Percentiles rank a stretch among this genome's conserved stretches.
phyloP scores from a whole-genome alignment of 2,329 filamentous ascomycete genomes.

The Colletotrichum sp. region DNA sequence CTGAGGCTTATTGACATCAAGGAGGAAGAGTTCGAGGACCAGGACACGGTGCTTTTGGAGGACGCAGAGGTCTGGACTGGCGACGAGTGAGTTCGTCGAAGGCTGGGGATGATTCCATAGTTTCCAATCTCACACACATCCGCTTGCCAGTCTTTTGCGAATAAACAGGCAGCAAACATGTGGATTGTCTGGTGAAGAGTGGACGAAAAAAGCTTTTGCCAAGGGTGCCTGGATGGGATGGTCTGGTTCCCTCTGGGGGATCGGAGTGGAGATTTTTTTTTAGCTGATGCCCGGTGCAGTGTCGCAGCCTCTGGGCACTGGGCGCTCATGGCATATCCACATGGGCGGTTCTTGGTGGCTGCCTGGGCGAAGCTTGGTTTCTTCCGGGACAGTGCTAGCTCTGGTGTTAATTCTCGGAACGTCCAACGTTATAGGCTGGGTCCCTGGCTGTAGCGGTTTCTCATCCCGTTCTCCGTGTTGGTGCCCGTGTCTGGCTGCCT shows the following conservation, averaged over 20 bases:
- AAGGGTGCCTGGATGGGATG: conserved; percentile 4
- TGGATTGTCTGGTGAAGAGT: background rate
- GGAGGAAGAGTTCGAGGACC: conserved; percentile 20
- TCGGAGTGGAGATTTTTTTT: background rate
- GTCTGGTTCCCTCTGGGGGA: background rate
- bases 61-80: background rate
- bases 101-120: background rate
- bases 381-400: background rate
- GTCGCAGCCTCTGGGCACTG: background rate
- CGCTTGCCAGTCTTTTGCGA: background rate
- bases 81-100: background rate
- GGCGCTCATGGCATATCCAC: background rate
- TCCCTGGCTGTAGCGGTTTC: background rate
- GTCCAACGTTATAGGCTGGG: background rate
- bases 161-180: background rate
- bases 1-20: conserved; percentile 10
- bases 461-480: background rate
- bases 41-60: background rate
- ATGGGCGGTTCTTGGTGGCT: background rate
- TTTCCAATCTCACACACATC: background rate
- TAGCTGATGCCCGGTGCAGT: background rate
- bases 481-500: conserved; percentile 3
- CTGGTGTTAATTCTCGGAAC: background rate
- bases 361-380: background rate
- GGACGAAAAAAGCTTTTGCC: conserved; percentile 20